Percentiles rank a stretch among this genome's conserved stretches.
These are phyloP conservation scores for Trichoderma endophyticum DNA, from an alignment of 2,329 filamentous ascomycete genomes.

Conservation along the genomic window DNA sequence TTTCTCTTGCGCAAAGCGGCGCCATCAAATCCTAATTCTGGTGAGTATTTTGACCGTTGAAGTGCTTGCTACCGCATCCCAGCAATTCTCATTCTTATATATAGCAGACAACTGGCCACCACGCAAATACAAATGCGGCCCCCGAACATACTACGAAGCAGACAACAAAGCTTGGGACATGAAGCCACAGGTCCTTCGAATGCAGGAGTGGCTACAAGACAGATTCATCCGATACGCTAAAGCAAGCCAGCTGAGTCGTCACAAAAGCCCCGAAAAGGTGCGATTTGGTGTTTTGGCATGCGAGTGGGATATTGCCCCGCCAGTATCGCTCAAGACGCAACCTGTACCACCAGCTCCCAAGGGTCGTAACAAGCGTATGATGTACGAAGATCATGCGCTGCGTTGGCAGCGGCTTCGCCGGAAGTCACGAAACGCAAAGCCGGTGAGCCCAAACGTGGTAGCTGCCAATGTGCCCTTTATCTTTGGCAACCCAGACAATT, in stretches of 20 bases:
- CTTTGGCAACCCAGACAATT: constrained; percentile 25
- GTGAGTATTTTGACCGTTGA: neutral
- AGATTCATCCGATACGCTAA: constrained; percentile 39
- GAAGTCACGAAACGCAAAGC: neutral
- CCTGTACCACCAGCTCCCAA: constrained; percentile 24
- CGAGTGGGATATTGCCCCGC: constrained; percentile 36
- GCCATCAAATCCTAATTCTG: neutral
- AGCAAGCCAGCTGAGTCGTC: constrained; percentile 31
- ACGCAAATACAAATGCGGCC: constrained; percentile 18
- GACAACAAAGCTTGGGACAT: constrained; percentile 35
- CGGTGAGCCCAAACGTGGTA: constrained; percentile 10
- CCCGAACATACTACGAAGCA: constrained; percentile 34
- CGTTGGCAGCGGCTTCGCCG: constrained; percentile 21
- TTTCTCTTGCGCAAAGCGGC: constrained; percentile 34
- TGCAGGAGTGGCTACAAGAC: constrained; percentile 38
- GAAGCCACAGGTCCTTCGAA: constrained; percentile 34
- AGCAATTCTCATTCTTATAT: neutral
- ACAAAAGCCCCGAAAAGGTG: constrained; percentile 36
- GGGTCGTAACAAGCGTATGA: constrained; percentile 28
- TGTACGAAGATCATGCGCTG: constrained; percentile 25
- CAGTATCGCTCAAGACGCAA: constrained; percentile 18
- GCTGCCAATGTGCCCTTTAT: constrained; percentile 24
- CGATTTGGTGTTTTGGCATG: constrained; percentile 42
- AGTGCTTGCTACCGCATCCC: neutral
- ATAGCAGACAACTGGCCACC: neutral